Percentiles rank a stretch among this genome's conserved stretches.
These are phyloP conservation scores for Exophiala alcalophila DNA, from an alignment of 2,329 filamentous ascomycete genomes.

Conservation along the genomic window DNA sequence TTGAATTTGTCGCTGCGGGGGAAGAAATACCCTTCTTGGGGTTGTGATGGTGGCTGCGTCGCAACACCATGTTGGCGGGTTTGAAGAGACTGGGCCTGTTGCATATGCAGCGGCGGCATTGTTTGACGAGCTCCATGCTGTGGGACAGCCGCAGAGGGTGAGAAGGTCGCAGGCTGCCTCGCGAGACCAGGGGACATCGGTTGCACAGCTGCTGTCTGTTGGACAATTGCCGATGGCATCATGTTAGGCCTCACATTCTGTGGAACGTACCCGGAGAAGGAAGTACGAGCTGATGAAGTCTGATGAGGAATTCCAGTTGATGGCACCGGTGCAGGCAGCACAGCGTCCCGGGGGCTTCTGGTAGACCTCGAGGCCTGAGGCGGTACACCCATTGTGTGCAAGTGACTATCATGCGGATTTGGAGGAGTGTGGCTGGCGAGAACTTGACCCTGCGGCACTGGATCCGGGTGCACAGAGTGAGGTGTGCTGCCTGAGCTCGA, in stretches of 20 bases:
- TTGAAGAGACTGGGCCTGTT: conserved; percentile 1
- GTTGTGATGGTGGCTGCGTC: too few relatives aligned
- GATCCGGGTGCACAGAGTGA: too few relatives aligned
- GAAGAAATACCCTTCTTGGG: too few relatives aligned
- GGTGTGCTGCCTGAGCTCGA: too few relatives aligned
- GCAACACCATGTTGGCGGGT: background rate
- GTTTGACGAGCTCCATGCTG: background rate
- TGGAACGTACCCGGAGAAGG: too few relatives aligned
- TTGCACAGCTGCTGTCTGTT: background rate
- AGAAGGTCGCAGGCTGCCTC: background rate
- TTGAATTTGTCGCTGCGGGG: background rate
- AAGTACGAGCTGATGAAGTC: background rate
- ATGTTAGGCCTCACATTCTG: too few relatives aligned
- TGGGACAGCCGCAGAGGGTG: background rate
- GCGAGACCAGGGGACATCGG: background rate
- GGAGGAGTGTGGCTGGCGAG: too few relatives aligned
- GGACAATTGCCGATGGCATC: too few relatives aligned
- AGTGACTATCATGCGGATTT: too few relatives aligned
- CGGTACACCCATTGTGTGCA: too few relatives aligned
- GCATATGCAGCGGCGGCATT: too few relatives aligned
- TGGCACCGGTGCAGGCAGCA: background rate
- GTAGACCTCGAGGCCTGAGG: background rate
- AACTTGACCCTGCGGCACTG: too few relatives aligned
- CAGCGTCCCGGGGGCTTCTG: background rate
- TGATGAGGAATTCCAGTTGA: background rate